These are phyloP conservation scores for Tulasnella sp. DNA, from an alignment of 768 basidiomycete species.

Conservation along the genomic window DNA sequence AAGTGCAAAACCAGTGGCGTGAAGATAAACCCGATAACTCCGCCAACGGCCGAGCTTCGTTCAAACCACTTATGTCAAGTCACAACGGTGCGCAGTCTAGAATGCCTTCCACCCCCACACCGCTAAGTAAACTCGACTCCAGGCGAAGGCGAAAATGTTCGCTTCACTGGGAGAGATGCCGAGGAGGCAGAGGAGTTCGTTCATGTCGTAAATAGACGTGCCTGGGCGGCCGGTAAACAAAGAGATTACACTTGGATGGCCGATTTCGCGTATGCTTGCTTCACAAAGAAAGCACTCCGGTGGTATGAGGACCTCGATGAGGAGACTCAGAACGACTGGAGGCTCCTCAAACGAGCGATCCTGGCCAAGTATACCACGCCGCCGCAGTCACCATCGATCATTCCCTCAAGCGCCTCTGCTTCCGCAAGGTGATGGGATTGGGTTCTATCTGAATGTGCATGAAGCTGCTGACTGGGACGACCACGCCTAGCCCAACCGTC, in stretches of 20 bases:
- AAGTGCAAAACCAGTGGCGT: too few relatives aligned
- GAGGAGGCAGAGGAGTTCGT: neutral
- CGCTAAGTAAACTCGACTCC: too few relatives aligned
- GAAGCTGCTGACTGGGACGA: neutral
- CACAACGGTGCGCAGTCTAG: too few relatives aligned
- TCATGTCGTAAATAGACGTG: neutral
- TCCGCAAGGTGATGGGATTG: neutral
- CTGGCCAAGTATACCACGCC: neutral
- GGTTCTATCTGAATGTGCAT: neutral
- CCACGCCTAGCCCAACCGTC: neutral
- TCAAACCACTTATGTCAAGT: too few relatives aligned
- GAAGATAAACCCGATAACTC: too few relatives aligned
- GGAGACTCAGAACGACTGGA: neutral
- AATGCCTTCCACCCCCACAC: too few relatives aligned
- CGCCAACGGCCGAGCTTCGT: too few relatives aligned
- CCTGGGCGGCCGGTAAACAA: neutral
- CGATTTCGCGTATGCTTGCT: slow-evolving; percentile 11
- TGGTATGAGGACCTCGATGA: slow-evolving; percentile 12
- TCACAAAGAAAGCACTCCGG: neutral
- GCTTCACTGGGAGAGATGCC: neutral
- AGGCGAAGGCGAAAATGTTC: neutral
- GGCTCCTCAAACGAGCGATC: neutral
- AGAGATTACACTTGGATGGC: neutral
- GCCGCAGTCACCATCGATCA: neutral
- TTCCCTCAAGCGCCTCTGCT: neutral